These are phyloP conservation scores for Plasmodium adleri DNA, from an alignment of 169 alveolate species.

Conservation along the genomic window DNA sequence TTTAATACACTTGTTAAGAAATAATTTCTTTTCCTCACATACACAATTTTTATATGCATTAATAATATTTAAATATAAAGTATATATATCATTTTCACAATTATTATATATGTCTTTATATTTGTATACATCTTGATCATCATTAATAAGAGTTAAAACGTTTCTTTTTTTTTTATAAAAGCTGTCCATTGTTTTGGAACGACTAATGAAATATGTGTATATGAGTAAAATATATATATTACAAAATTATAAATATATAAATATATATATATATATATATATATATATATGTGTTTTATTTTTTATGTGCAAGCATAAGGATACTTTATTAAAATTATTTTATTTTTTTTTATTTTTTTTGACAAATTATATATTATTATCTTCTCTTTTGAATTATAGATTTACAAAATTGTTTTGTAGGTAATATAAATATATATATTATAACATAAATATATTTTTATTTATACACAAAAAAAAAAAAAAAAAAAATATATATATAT, in stretches of 20 bases:
- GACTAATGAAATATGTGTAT: background rate
- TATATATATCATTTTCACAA: constrained; percentile 28
- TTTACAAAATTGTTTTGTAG: no score
- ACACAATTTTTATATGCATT: background rate
- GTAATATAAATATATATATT: no score
- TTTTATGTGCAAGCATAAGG: background rate
- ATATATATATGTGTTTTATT: background rate
- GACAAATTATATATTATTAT: no score
- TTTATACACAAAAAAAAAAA: no score
- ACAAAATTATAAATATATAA: background rate
- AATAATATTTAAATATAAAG: constrained; percentile 38
- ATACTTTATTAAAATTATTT: no score
- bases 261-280: background rate
- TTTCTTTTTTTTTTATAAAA: constrained; percentile 27
- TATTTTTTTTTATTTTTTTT: no score
- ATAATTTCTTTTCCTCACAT: background rate
- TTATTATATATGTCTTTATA: constrained; percentile 34
- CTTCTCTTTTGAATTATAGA: no score
- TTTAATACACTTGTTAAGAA: background rate
- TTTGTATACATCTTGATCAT: constrained; percentile 3
- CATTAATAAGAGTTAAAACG: constrained; percentile 14
- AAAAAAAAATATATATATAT: no score
- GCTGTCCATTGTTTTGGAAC: constrained; percentile 17
- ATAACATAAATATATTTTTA: no score
- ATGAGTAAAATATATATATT: background rate